Percentiles rank a stretch among this genome's conserved stretches.
Conservation (phyloP, 1,284 basidiomycete species). For the Ceratobasidium sp. region DNA sequence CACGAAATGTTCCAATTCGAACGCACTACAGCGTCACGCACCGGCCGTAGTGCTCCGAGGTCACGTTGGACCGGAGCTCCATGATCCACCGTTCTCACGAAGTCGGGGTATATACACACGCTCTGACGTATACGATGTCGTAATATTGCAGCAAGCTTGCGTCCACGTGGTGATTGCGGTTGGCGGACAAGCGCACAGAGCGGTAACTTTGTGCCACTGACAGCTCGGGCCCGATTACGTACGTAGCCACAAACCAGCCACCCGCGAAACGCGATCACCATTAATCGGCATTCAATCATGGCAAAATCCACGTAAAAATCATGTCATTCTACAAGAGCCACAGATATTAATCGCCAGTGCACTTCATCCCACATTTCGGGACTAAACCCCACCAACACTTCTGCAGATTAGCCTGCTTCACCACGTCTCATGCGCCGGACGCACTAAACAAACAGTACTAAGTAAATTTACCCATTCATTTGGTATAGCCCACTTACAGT, state of each 20-base stretch:
- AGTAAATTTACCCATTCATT: not conserved
- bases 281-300: too few species aligned
- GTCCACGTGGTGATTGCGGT: not conserved
- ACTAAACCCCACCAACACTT: not conserved
- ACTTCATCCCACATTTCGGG: too few species aligned
- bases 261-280: not conserved
- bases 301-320: too few species aligned
- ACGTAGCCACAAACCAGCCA: not conserved
- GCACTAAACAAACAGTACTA: conserved; percentile 50
- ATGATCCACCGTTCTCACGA: not conserved
- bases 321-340: too few species aligned
- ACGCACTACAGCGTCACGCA: not conserved
- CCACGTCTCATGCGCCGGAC: conserved; percentile 61
- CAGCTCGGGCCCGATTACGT: conserved; percentile 6
- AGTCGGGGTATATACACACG: too few species aligned
- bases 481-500: conserved; percentile 59
- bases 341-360: too few species aligned
- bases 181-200: not conserved
- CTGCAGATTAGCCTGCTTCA: conserved; percentile 49
- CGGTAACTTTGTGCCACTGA: not conserved
- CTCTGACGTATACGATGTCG: not conserved
- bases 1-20: not conserved
- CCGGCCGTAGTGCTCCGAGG: not conserved
- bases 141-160: not conserved
- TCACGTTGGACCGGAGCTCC: not conserved